phyloP scores from a whole-genome alignment of 2,329 filamentous ascomycete genomes.

The Aspergillus unguis region DNA sequence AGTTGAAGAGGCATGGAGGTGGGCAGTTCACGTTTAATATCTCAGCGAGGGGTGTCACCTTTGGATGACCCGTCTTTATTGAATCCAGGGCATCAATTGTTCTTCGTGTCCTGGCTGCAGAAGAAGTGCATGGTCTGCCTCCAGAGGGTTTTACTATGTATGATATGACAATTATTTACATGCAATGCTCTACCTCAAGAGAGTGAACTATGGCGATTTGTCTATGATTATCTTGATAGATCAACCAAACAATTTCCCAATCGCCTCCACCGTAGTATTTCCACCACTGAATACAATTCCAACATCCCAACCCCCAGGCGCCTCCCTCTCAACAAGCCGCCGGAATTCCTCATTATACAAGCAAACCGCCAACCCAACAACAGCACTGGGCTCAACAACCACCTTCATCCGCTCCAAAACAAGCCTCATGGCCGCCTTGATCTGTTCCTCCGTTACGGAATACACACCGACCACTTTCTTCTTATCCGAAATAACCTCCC shows the following conservation, averaged over 20 bases:
- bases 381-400: slow-evolving; percentile 82
- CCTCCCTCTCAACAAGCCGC: slow-evolving; percentile 60
- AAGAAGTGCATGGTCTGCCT: neutral
- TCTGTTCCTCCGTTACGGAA: slow-evolving; percentile 77
- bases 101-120: neutral
- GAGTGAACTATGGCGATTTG: neutral
- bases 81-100: neutral
- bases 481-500: slow-evolving; percentile 70
- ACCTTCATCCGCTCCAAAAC: slow-evolving; percentile 87
- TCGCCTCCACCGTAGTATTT: slow-evolving; percentile 62
- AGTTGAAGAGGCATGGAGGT: slow-evolving; percentile 25
- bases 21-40: slow-evolving; percentile 33
- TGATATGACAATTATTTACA: neutral
- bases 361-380: slow-evolving; percentile 76
- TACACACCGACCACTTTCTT: slow-evolving; percentile 68
- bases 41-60: slow-evolving; percentile 23
- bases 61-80: neutral
- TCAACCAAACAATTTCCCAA: slow-evolving; percentile 51
- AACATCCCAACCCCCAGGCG: slow-evolving; percentile 68
- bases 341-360: slow-evolving; percentile 85
- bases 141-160: neutral
- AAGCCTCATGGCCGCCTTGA: slow-evolving; percentile 69
- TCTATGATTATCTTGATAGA: neutral
- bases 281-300: slow-evolving; percentile 62
- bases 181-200: neutral